Evolutionary conservation across 306 rosid genomes (phyloP).

Genomic region (Vicia sativa): DNA sequence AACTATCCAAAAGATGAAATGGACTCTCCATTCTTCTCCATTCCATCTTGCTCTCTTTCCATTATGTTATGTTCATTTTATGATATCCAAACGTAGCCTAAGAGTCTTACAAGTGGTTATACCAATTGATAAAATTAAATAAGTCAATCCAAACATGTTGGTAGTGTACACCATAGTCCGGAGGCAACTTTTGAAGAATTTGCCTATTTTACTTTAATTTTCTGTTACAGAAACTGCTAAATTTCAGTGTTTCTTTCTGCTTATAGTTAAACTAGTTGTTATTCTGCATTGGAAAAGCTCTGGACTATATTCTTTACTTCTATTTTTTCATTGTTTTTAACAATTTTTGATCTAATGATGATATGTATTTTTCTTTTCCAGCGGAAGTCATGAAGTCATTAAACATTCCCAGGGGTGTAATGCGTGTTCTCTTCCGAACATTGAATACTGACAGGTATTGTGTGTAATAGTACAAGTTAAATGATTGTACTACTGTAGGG

Average conservation of each 20-base stretch:
- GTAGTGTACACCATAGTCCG: too few relatives aligned
- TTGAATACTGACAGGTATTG: constrained; percentile 75
- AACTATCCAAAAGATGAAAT: too few relatives aligned
- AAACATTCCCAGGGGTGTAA: constrained; percentile 72
- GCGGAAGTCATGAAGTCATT: constrained; percentile 84
- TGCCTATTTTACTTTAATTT: not conserved
- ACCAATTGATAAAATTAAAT: not conserved
- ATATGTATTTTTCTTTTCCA: constrained; percentile 40
- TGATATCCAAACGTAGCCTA: too few relatives aligned
- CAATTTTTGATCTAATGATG: constrained; percentile 10
- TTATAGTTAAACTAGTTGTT: not conserved
- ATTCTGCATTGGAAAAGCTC: not conserved
- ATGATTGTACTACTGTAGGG: constrained; percentile 1
- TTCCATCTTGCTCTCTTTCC: too few relatives aligned
- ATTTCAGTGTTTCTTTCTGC: constrained; percentile 20
- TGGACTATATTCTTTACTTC: not conserved
- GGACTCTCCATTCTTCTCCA: too few relatives aligned
- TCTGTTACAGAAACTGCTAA: not conserved
- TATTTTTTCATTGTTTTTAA: constrained; percentile 3
- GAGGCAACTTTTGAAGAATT: not conserved
- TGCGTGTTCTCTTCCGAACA: constrained; percentile 80
- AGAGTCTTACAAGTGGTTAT: not conserved
- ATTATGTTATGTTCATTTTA: too few relatives aligned
- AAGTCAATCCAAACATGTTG: not conserved
- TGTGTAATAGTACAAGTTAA: not conserved